Base-by-base conservation (phyloP, 495 filamentous ascomycete species). In the Penicillium diatomitis region DNA sequence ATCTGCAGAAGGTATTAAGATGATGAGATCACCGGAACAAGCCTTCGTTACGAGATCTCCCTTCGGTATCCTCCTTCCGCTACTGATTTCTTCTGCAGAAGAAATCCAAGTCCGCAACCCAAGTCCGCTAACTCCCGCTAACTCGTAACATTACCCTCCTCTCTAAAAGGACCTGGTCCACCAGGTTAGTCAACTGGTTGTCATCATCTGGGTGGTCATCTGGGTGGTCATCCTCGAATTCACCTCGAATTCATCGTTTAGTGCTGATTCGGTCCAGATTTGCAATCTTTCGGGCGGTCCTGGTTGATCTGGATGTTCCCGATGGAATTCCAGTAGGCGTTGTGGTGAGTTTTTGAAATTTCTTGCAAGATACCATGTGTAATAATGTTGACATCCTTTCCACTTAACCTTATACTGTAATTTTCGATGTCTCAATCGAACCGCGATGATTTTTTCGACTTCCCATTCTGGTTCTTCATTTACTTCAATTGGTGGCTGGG, bases 381-480 rank as follows among this genome's bases (percentile, higher is more conserved):
- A 4, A 31, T 57, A 38, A 1, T 27, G 4, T n/a, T 57, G 44
- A 12, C 47, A 5, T 0, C 51, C 44, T 0, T 34, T 5, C 55
- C 35, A 54, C 9, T 48, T 43, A 0, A 46, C 55, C 0, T 10
- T 11, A 28, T 54, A 57, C 3, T 54, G 28, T 0, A 54, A 32
- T 11, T 54, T 57, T 30, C 43, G 32, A 5, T 46, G 50, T 4
- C 39, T 4, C 8, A 46, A 12, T 0, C 44, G 11, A 0, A 31
- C 7, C 2, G 33, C 44, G 0, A 46, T 11, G 7, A 46, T 38
- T 8, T 42, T n/a, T 0, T 51, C 37, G 2, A 56, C 51, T 31
- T 57, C 50, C 43, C 12, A 57, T 38, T 57, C 50, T 5, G 43
- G 3, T 33, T 47, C 20, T 10, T 47, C 43, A 8, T 47, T 30